Percentiles rank a stretch among this genome's conserved stretches.
phyloP scores from a whole-genome alignment of 208 protist genomes.

The Wallacemonas sp. region DNA sequence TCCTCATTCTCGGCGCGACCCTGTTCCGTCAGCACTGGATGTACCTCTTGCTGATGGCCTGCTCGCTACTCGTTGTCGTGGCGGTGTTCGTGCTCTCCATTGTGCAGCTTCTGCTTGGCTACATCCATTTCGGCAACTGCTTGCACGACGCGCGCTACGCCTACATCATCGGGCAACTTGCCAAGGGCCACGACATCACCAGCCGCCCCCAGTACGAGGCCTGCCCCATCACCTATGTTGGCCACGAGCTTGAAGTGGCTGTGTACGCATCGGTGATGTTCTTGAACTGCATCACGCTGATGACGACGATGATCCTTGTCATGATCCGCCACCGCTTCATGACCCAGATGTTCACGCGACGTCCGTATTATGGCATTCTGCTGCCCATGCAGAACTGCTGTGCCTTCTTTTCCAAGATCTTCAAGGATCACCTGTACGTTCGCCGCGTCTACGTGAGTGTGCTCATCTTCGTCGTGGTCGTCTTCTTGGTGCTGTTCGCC shows the following conservation, averaged over 20 bases:
- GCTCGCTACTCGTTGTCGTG: constrained; percentile 20
- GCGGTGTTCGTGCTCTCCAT: constrained; percentile 25
- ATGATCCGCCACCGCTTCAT: constrained; percentile 24
- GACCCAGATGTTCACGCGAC: constrained; percentile 17
- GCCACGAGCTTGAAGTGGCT: constrained; percentile 36
- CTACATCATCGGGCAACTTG: not conserved
- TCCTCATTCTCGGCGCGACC: constrained; percentile 25
- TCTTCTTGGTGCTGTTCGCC: constrained; percentile 30
- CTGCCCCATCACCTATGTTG: constrained; percentile 28
- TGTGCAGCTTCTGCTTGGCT: constrained; percentile 29
- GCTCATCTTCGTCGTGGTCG: constrained; percentile 20
- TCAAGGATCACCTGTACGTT: constrained; percentile 29
- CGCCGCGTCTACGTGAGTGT: constrained; percentile 24
- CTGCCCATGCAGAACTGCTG: constrained; percentile 13
- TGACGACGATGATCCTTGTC: constrained; percentile 23
- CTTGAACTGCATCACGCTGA: constrained; percentile 34
- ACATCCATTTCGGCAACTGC: constrained; percentile 27
- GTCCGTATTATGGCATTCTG: constrained; percentile 28
- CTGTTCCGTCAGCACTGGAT: constrained; percentile 28
- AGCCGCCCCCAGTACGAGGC: constrained; percentile 16
- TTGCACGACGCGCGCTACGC: constrained; percentile 21
- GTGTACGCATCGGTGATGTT: constrained; percentile 28
- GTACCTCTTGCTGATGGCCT: constrained; percentile 14
- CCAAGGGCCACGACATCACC: constrained; percentile 9
- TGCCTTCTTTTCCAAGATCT: not conserved